A percentile compares a stretch with the other conserved stretches of the same genome.
Evolutionary conservation across 495 filamentous ascomycete species (phyloP).

Genomic region (Tetracladium setigerum): DNA sequence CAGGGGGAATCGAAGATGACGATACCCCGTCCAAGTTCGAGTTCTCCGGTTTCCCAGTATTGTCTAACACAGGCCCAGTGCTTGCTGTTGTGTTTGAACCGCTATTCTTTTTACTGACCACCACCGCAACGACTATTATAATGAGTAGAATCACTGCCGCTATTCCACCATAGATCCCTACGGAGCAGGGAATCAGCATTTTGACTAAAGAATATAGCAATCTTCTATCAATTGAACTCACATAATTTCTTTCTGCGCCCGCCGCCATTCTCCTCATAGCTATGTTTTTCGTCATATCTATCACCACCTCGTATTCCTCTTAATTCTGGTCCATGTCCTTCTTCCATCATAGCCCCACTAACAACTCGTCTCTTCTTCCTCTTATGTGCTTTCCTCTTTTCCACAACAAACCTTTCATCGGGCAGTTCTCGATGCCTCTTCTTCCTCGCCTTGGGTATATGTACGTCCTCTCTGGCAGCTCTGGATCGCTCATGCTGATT

Average conservation of each 20-base stretch:
- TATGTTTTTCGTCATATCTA: slow-evolving; percentile 19
- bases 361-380: slow-evolving; percentile 50
- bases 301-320: slow-evolving; percentile 19
- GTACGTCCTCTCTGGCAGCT: slow-evolving; percentile 11
- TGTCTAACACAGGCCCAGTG: slow-evolving; percentile 12
- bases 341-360: slow-evolving; percentile 62
- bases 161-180: slow-evolving; percentile 45
- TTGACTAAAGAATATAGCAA: background rate
- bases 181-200: slow-evolving; percentile 5
- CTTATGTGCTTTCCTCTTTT: slow-evolving; percentile 22
- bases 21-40: slow-evolving; percentile 53
- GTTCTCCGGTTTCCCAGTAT: slow-evolving; percentile 38
- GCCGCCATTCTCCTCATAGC: slow-evolving; percentile 6
- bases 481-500: slow-evolving; percentile 32
- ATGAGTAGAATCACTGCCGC: slow-evolving; percentile 56
- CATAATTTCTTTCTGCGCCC: slow-evolving; percentile 38
- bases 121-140: slow-evolving; percentile 65
- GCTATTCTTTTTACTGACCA: slow-evolving; percentile 59
- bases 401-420: slow-evolving; percentile 22
- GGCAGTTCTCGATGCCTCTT: slow-evolving; percentile 22
- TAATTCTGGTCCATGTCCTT: slow-evolving; percentile 38
- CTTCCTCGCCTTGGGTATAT: slow-evolving; percentile 24
- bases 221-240: slow-evolving; percentile 21
- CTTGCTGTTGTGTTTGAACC: slow-evolving; percentile 11
- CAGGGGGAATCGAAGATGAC: slow-evolving; percentile 54